A percentile compares a stretch with the other conserved stretches of the same genome.
Conservation (phyloP, 805 yeast species). For the Myxozyma neglecta region DNA sequence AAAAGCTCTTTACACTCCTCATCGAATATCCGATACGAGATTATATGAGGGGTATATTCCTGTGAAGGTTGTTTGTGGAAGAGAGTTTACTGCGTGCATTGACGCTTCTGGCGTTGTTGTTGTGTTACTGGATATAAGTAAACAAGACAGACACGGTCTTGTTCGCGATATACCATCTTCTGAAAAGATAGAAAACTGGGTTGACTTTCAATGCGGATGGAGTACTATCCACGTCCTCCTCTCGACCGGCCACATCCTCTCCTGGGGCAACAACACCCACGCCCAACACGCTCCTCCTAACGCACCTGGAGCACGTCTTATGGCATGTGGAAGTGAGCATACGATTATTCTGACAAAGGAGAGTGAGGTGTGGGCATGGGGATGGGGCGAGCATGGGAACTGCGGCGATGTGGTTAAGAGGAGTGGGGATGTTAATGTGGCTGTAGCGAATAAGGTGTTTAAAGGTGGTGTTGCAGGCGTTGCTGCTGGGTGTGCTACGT, state of each 20-base stretch:
- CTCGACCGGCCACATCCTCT: conserved; percentile 39
- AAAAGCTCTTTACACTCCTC: conserved; percentile 1
- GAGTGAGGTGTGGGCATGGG: conserved; percentile 70
- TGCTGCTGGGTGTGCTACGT: conserved; percentile 40
- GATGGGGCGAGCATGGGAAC: conserved; percentile 99
- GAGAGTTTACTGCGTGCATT: conserved; percentile 56
- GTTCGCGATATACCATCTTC: neutral
- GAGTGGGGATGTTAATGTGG: conserved; percentile 3
- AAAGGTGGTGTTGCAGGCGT: conserved; percentile 15
- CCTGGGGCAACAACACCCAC: conserved; percentile 76
- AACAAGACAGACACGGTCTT: conserved; percentile 7
- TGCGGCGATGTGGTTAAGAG: conserved; percentile 54
- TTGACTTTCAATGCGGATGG: conserved; percentile 64
- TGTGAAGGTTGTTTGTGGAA: conserved; percentile 47
- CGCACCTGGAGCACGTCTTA: conserved; percentile 27
- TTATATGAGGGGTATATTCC: neutral
- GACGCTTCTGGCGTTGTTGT: conserved; percentile 30
- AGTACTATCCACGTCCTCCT: conserved; percentile 61
- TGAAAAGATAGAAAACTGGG: neutral
- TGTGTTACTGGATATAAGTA: conserved; percentile 6
- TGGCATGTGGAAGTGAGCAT: conserved; percentile 82
- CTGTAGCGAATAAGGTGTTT: conserved; percentile 1
- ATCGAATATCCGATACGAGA: neutral
- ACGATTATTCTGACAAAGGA: conserved; percentile 49
- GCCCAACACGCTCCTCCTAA: conserved; percentile 54